Percentiles rank a stretch among this genome's conserved stretches.
Evolutionary conservation across 2,329 filamentous ascomycete species (phyloP).

Genomic region (Annulohypoxylon truncatum): DNA sequence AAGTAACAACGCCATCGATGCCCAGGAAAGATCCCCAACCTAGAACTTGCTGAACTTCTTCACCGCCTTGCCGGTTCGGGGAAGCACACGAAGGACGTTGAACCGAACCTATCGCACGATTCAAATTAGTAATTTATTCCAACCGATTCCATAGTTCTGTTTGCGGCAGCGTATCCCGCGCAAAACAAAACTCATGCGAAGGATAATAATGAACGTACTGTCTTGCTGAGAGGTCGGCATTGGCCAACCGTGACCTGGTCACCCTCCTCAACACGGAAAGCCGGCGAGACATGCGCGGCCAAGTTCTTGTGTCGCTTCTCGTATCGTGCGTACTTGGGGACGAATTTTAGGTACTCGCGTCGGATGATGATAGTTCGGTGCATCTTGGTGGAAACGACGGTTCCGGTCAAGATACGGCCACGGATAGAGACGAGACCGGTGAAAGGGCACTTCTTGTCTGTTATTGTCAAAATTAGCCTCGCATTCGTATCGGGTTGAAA

Average conservation of each 20-base stretch:
- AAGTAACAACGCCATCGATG: conserved; percentile 66
- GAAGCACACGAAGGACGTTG: conserved; percentile 99
- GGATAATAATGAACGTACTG: conserved; percentile 73
- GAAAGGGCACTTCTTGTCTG: conserved; percentile 99
- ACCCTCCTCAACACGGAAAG: conserved; percentile 99
- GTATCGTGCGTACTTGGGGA: conserved; percentile 99
- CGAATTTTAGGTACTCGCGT: conserved; percentile 99
- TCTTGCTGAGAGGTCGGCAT: conserved; percentile 99
- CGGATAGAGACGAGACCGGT: conserved; percentile 99
- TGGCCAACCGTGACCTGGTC: conserved; percentile 99
- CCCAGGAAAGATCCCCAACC: conserved; percentile 60
- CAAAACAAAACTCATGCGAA: neutral
- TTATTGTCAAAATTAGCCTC: conserved; percentile 32
- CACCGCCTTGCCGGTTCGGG: conserved; percentile 95
- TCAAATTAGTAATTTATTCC: conserved; percentile 21
- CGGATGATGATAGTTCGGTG: conserved; percentile 99
- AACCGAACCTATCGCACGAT: conserved; percentile 80
- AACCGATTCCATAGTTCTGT: neutral
- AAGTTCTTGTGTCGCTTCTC: conserved; percentile 99
- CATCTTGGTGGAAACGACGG: conserved; percentile 99
- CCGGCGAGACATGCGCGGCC: conserved; percentile 96
- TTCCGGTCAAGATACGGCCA: conserved; percentile 99
- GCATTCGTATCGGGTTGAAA: neutral
- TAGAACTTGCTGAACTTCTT: conserved; percentile 99
- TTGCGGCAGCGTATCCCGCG: neutral